Evolutionary conservation across 768 basidiomycete genomes (phyloP), one percentile per base, ranked within the genome.

Genomic region (Paxillus rubicundulus): DNA sequence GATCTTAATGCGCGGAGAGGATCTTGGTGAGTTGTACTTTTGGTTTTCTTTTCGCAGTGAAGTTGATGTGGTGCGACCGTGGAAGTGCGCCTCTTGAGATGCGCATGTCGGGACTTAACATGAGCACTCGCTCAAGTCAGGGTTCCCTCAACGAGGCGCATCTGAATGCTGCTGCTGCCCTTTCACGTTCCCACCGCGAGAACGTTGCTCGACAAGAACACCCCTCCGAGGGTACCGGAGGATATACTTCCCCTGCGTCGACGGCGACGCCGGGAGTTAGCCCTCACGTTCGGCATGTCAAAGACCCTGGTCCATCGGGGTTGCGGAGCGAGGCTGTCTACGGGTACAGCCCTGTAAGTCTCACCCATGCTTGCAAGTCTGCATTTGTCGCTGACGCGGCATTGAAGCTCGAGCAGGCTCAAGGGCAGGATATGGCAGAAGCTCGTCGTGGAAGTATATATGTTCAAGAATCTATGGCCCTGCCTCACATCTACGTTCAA

Each of bases 171-270:
- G 52, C 63, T 21, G 38, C 60, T 32, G 44, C 55, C 2, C 51
- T 67, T 10, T 49, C 66, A 32, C 64, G 32, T 4, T 37, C 43
- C 10, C 53, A 64, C 47, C 48, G 58, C 37, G 68, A 68, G 12
- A 68, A 64, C 28, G 57, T 68, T 10, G 59, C 21, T 1, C 57
- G 57, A n/a, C 63, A 57, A 33, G 68, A 68, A 27, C 57, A 55
- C 17, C 6, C 55, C 4, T 18, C 59, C 32, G 64, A 65, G n/a
- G 39, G 40, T 21, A 47, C 59, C 9, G 67, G 61, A 16, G 70
- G 65, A 13, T 78, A 78, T 43, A 61, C 76, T 33, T 78, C 77
- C 0, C 77, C 77, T 14, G 61, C 74, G 2, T 77, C 77, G 18
- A 78, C 77, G 4, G 65, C 76, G 20, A 76, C 77, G 1, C 72